These are phyloP conservation scores for Sporobolomyces roseus DNA, from an alignment of 768 basidiomycete species.

Conservation along the genomic window DNA sequence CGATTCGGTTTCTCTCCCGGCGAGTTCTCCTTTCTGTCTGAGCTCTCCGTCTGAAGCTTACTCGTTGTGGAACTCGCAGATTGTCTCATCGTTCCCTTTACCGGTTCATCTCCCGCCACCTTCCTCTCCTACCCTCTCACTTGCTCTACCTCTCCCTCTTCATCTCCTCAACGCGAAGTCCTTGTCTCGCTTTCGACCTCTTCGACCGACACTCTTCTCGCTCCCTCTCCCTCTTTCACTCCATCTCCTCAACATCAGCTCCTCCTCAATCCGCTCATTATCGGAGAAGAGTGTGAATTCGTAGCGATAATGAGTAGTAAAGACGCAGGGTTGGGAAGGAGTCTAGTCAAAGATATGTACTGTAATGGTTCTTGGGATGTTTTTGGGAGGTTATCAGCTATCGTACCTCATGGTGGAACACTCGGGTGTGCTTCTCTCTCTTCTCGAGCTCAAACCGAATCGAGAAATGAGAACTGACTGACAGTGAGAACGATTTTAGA, in stretches of 20 bases:
- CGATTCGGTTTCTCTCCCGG: slow-evolving; percentile 31
- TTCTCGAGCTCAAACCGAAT: no score
- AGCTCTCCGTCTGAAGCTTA: background rate
- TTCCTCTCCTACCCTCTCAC: slow-evolving; percentile 30
- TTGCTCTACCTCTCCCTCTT: background rate
- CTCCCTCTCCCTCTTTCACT: background rate
- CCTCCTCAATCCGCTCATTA: background rate
- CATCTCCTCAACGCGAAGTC: slow-evolving; percentile 13
- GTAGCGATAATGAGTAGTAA: slow-evolving; percentile 18
- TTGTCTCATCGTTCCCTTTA: slow-evolving; percentile 31
- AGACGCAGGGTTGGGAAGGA: slow-evolving; percentile 17
- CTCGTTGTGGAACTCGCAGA: background rate
- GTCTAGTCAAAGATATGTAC: slow-evolving; percentile 33
- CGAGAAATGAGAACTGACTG: background rate
- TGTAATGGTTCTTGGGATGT: slow-evolving; percentile 34
- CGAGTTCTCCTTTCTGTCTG: background rate
- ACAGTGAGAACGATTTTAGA: background rate
- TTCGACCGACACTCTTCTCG: slow-evolving; percentile 13
- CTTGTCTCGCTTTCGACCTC: slow-evolving; percentile 26
- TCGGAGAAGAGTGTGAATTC: background rate
- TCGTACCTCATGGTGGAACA: slow-evolving; percentile 32
- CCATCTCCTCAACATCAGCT: slow-evolving; percentile 8
- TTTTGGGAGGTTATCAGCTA: slow-evolving; percentile 12
- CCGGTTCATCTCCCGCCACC: background rate
- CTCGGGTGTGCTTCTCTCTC: slow-evolving; percentile 20